Percentiles rank a stretch among this genome's conserved stretches.
phyloP scores from a whole-genome alignment of 1,284 basidiomycete species.

The Moesziomyces parantarcticus region DNA sequence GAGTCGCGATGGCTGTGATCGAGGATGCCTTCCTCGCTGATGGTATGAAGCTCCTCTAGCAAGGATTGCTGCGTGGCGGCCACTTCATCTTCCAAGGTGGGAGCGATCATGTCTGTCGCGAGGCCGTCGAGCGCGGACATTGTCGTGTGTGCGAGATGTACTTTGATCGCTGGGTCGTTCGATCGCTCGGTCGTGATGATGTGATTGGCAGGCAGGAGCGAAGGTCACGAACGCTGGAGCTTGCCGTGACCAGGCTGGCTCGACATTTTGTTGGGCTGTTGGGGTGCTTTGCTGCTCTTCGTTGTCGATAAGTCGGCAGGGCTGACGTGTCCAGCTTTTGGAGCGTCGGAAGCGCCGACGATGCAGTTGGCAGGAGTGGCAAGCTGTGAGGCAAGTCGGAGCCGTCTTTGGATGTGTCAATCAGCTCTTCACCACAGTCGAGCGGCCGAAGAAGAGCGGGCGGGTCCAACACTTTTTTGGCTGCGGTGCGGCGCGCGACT shows the following conservation, averaged over 20 bases:
- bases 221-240: no score
- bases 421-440: no score
- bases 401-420: no score
- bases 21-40: conserved; percentile 29
- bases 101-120: not conserved
- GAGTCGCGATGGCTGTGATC: not conserved
- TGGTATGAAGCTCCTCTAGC: conserved; percentile 43
- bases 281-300: not conserved
- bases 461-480: no score
- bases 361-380: not conserved
- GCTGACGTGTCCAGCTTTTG: not conserved
- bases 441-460: no score
- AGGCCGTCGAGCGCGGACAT: conserved; percentile 3
- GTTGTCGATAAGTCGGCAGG: conserved; percentile 4
- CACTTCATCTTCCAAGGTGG: conserved; percentile 20
- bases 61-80: conserved; percentile 44
- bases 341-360: conserved; percentile 14
- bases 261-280: not conserved
- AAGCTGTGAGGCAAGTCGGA: not conserved
- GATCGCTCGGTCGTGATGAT: no score
- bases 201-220: no score
- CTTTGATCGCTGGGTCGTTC: no score
- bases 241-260: no score
- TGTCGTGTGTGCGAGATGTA: no score
- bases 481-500: no score